These are phyloP conservation scores for Hortaea sp. DNA, from an alignment of 2,329 filamentous ascomycete species.

Conservation along the genomic window DNA sequence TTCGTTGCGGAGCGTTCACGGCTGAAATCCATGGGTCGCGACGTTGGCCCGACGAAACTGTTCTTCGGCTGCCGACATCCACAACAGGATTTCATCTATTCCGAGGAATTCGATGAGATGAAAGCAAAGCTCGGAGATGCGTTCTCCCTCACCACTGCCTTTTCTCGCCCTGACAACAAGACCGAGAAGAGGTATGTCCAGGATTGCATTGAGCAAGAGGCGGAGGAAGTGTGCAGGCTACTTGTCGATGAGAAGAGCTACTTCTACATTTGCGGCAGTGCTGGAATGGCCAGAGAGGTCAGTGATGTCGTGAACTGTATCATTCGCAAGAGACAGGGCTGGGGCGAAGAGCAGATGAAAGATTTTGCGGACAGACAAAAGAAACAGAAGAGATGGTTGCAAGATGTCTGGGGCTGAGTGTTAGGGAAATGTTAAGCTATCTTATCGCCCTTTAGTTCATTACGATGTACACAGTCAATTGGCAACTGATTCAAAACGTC, in stretches of 20 bases:
- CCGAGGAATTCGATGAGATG: conserved; percentile 21
- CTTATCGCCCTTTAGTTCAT: no score
- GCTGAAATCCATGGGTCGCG: conserved; percentile 25
- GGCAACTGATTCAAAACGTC: no score
- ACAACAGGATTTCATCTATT: conserved; percentile 29
- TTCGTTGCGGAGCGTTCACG: conserved; percentile 34
- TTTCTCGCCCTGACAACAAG: conserved; percentile 17
- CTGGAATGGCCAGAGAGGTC: conserved; percentile 35
- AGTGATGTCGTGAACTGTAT: conserved; percentile 23
- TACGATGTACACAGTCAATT: no score
- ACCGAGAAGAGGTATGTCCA: conserved; percentile 29
- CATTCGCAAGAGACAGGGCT: conserved; percentile 1
- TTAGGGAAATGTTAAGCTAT: no score
- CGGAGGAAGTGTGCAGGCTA: conserved; percentile 20
- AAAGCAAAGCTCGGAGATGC: conserved; percentile 13
- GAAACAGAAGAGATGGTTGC: conserved; percentile 11
- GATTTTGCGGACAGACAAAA: conserved; percentile 9
- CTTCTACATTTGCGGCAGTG: conserved; percentile 35
- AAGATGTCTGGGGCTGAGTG: conserved; percentile 12
- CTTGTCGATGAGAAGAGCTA: conserved; percentile 25
- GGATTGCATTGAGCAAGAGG: conserved; percentile 26
- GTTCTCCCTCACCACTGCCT: conserved; percentile 24
- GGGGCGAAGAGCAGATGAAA: conserved; percentile 5
- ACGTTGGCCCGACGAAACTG: conserved; percentile 30
- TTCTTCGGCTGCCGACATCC: conserved; percentile 34